Evolutionary conservation across 495 filamentous ascomycete species (phyloP).

Genomic region (Neurospora discreta): DNA sequence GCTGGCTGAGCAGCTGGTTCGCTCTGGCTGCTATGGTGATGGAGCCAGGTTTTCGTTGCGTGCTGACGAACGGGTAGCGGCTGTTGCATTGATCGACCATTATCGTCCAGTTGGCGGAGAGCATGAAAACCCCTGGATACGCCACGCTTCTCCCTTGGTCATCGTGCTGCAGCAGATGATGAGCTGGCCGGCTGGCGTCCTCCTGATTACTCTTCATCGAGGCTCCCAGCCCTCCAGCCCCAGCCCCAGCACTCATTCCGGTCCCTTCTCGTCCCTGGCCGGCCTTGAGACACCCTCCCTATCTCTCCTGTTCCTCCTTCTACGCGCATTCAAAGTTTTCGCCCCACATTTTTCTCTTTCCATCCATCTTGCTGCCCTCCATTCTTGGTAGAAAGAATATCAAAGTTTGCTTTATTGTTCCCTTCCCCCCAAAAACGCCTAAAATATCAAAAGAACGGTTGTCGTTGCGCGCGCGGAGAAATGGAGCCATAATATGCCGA

Average conservation of each 20-base stretch:
- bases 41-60: background rate
- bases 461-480: background rate
- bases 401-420: background rate
- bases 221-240: background rate
- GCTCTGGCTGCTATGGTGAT: background rate
- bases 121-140: background rate
- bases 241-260: background rate
- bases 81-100: background rate
- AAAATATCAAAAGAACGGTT: background rate
- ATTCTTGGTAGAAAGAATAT: background rate
- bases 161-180: background rate
- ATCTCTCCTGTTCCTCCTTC: background rate
- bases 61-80: background rate
- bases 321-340: constrained; percentile 8
- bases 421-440: background rate
- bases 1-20: background rate
- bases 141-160: background rate
- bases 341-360: background rate
- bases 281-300: background rate
- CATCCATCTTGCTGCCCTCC: background rate
- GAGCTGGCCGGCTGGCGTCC: background rate
- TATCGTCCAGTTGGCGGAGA: background rate
- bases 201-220: background rate
- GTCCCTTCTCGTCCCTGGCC: background rate
- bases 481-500: background rate